These are phyloP conservation scores for Daldinia decipiens DNA, from an alignment of 495 filamentous ascomycete species.

Conservation along the genomic window DNA sequence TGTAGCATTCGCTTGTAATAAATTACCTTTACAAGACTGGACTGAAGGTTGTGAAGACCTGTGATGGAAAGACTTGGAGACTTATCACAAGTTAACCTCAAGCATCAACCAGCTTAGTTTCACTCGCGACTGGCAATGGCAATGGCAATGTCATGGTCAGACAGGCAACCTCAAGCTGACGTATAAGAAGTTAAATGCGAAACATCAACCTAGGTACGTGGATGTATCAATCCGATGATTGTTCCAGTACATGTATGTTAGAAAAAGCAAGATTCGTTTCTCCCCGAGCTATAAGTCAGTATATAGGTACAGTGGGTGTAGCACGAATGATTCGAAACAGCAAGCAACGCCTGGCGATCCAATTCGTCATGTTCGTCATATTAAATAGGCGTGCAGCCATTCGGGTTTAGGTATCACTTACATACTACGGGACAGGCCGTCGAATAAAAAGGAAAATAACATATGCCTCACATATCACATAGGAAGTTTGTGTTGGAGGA, in stretches of 20 bases:
- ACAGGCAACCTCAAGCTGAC: neutral
- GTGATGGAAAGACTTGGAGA: conserved; percentile 1
- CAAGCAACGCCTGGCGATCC: neutral
- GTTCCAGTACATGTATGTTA: conserved; percentile 1
- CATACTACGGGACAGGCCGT: conserved; percentile 22
- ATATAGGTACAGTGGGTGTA: no score
- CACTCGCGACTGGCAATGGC: neutral
- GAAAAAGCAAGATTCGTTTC: neutral
- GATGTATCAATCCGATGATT: conserved; percentile 13
- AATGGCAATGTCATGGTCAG: no score
- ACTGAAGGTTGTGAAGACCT: neutral
- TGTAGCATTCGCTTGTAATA: conserved; percentile 29
- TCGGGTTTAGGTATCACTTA: conserved; percentile 26
- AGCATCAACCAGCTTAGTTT: conserved; percentile 18
- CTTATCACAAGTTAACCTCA: conserved; percentile 28
- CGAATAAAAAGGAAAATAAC: conserved; percentile 29
- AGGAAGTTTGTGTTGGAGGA: conserved; percentile 25
- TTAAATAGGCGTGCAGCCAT: conserved; percentile 14
- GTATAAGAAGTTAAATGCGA: neutral
- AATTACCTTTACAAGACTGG: neutral
- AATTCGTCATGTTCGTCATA: neutral
- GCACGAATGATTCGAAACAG: neutral
- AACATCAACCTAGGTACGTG: conserved; percentile 3
- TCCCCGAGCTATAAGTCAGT: conserved; percentile 1
- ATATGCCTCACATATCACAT: neutral